phyloP scores from a whole-genome alignment of 345 rosid genomes.

The Kandelia obovata region DNA sequence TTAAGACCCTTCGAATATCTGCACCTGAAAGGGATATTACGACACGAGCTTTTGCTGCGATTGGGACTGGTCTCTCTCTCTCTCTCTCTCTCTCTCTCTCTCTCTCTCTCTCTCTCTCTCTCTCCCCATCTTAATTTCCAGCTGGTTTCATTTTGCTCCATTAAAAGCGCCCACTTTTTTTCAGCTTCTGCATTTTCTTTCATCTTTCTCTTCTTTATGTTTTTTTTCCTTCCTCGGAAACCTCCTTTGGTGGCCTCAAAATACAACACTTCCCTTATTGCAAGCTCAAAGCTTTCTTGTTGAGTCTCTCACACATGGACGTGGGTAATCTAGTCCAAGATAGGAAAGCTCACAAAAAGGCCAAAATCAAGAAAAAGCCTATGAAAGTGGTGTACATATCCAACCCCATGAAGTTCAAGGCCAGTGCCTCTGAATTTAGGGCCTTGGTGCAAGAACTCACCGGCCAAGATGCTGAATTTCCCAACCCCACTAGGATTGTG shows the following conservation, averaged over 20 bases:
- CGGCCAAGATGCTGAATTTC: conserved; percentile 42
- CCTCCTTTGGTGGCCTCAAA: conserved; percentile 1
- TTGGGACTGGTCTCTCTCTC: background rate
- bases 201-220: background rate
- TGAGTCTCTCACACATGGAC: background rate
- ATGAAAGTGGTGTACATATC: conserved; percentile 55
- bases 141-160: background rate
- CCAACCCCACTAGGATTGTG: conserved; percentile 18
- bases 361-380: conserved; percentile 20
- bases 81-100: no score
- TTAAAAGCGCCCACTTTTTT: background rate
- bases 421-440: conserved; percentile 40
- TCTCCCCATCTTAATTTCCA: background rate
- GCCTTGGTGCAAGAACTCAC: conserved; percentile 50
- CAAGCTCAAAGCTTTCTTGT: background rate
- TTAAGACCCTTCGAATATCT: no score
- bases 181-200: background rate
- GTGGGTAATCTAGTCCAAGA: background rate
- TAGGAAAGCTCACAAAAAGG: conserved; percentile 1
- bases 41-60: conserved; percentile 2
- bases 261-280: background rate
- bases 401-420: conserved; percentile 45
- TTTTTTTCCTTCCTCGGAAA: background rate
- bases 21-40: no score
- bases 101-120: no score